Evolutionary conservation across 2,329 filamentous ascomycete genomes (phyloP).

Genomic region (Clonostachys chloroleuca): DNA sequence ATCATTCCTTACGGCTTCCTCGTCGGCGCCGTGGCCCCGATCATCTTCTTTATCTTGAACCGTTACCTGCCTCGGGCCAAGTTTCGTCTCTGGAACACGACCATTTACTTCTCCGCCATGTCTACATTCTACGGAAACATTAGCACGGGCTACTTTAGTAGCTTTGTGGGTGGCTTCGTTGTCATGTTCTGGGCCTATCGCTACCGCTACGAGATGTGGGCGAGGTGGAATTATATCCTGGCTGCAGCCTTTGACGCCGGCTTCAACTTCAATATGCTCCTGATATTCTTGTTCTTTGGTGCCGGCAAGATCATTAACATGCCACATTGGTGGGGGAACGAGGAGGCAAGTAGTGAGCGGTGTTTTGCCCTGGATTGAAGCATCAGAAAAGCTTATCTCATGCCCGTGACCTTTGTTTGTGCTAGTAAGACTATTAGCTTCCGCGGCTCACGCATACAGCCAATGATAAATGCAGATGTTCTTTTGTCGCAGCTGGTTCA

Average conservation of each 20-base stretch:
- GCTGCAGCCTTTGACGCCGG: constrained; percentile 59
- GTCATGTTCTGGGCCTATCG: constrained; percentile 57
- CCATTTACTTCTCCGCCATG: constrained; percentile 55
- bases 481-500: too few species aligned
- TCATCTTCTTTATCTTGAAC: constrained; percentile 45
- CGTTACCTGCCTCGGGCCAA: constrained; percentile 46
- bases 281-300: constrained; percentile 57
- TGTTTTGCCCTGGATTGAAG: constrained; percentile 44
- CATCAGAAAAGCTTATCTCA: too few species aligned
- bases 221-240: constrained; percentile 56
- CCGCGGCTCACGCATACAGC: too few species aligned
- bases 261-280: constrained; percentile 57
- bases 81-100: constrained; percentile 55
- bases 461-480: too few species aligned
- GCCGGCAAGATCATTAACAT: constrained; percentile 51
- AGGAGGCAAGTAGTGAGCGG: constrained; percentile 47
- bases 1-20: constrained; percentile 49
- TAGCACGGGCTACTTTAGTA: constrained; percentile 52
- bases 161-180: constrained; percentile 54
- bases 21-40: constrained; percentile 37
- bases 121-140: constrained; percentile 57
- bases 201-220: constrained; percentile 51
- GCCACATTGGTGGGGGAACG: constrained; percentile 63
- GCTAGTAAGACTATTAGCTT: too few species aligned
- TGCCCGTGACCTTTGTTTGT: too few species aligned